These are phyloP conservation scores for Teratosphaeriaceae sp. DNA, from an alignment of 2,329 filamentous ascomycete species.

Conservation along the genomic window DNA sequence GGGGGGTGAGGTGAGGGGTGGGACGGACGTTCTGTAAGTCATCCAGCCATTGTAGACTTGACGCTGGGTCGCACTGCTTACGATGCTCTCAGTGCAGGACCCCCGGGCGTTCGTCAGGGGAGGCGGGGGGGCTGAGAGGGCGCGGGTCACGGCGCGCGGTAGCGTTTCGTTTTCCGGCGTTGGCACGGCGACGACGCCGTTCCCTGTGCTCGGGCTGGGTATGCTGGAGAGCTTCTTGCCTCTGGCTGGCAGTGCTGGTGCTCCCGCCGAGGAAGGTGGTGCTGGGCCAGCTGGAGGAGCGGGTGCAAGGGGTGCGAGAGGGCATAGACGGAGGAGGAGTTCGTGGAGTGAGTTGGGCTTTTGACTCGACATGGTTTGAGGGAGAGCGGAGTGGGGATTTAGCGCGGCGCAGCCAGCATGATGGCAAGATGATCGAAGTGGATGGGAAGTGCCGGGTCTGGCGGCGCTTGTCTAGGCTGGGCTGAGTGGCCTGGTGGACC, in stretches of 20 bases:
- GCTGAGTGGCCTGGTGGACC: too few relatives aligned
- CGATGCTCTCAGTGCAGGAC: too few relatives aligned
- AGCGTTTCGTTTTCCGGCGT: background rate
- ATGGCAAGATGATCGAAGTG: too few relatives aligned
- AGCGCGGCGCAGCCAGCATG: too few relatives aligned
- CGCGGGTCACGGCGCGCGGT: background rate
- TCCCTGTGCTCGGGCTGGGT: background rate
- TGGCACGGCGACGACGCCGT: background rate
- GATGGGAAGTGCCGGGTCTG: too few relatives aligned
- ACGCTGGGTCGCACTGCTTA: too few relatives aligned
- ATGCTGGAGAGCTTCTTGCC: too few relatives aligned
- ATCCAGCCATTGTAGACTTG: background rate
- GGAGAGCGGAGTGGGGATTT: too few relatives aligned
- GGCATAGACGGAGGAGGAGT: slow-evolving; percentile 6
- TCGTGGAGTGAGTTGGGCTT: slow-evolving; percentile 8
- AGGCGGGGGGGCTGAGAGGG: background rate
- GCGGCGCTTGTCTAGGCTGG: too few relatives aligned
- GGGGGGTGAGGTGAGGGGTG: slow-evolving; percentile 62
- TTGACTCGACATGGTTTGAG: background rate
- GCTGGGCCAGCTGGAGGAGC: background rate
- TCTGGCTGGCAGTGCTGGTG: background rate
- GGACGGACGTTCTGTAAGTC: background rate
- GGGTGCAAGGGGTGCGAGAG: background rate
- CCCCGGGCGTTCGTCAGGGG: slow-evolving; percentile 3
- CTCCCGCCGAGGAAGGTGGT: background rate